Evolutionary conservation across 306 rosid genomes (phyloP).

Genomic region (Rosa chinensis): DNA sequence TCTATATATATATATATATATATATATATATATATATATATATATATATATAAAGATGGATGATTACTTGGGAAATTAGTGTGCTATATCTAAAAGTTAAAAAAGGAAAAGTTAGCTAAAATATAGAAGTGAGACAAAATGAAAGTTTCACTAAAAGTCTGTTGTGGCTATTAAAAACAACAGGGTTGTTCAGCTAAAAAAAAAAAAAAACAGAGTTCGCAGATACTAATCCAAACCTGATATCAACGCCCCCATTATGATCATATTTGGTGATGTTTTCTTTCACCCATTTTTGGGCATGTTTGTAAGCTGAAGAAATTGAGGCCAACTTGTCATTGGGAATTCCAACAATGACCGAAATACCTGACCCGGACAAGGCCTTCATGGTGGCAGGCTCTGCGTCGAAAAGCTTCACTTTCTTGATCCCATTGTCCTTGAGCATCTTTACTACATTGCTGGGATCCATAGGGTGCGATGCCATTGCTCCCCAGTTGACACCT

Average conservation of each 20-base stretch:
- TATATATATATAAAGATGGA: too few relatives aligned
- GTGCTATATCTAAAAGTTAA: too few relatives aligned
- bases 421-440: slow-evolving; percentile 67
- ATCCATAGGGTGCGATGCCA: slow-evolving; percentile 52
- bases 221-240: slow-evolving; percentile 35
- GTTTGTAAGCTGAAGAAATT: slow-evolving; percentile 16
- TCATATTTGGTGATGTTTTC: slow-evolving; percentile 49
- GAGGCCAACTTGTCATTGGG: slow-evolving; percentile 53
- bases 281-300: slow-evolving; percentile 64
- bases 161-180: neutral
- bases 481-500: slow-evolving; percentile 82
- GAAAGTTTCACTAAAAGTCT: too few relatives aligned
- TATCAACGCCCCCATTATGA: slow-evolving; percentile 46
- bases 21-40: too few relatives aligned
- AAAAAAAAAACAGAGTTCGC: slow-evolving; percentile 14
- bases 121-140: neutral
- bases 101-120: too few relatives aligned
- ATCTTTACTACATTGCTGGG: slow-evolving; percentile 52
- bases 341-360: slow-evolving; percentile 72
- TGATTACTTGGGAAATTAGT: too few relatives aligned
- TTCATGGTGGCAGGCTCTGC: slow-evolving; percentile 56
- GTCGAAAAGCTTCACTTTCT: slow-evolving; percentile 69
- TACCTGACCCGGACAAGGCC: slow-evolving; percentile 53
- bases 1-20: too few relatives aligned
- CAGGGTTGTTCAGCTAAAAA: too few relatives aligned